Evolutionary conservation across 78 protist species (phyloP).

Genomic region (Planoprotostelium fungivorum): DNA sequence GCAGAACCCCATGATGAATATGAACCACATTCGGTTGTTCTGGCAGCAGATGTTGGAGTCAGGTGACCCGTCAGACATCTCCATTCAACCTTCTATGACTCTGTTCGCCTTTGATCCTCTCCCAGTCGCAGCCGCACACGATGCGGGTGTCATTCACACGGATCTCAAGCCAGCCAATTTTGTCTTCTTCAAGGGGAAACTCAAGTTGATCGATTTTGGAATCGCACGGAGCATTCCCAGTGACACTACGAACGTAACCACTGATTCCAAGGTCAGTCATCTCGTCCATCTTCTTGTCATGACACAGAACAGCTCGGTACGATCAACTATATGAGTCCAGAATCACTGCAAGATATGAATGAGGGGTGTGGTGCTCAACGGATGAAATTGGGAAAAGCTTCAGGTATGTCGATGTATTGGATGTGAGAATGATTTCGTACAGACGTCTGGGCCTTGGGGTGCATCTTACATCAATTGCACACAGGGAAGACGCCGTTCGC

Average conservation of each 20-base stretch:
- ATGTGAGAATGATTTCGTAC: slow-evolving; percentile 57
- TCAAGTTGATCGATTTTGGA: slow-evolving; percentile 97
- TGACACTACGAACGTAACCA: slow-evolving; percentile 76
- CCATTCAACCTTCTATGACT: background rate
- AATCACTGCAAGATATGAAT: slow-evolving; percentile 70
- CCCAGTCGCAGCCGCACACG: slow-evolving; percentile 79
- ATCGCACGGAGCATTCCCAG: slow-evolving; percentile 85
- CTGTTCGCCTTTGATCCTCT: background rate
- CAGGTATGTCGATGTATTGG: background rate
- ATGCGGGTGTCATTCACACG: slow-evolving; percentile 84
- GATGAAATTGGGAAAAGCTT: slow-evolving; percentile 13
- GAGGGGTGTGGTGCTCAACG: slow-evolving; percentile 7
- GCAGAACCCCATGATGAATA: slow-evolving; percentile 21
- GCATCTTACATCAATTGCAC: slow-evolving; percentile 87
- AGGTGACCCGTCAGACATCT: background rate
- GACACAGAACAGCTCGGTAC: slow-evolving; percentile 78
- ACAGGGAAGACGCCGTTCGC: slow-evolving; percentile 82
- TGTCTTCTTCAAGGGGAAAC: slow-evolving; percentile 78
- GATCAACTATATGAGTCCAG: slow-evolving; percentile 96
- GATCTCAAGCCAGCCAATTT: slow-evolving; percentile 98
- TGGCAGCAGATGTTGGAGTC: slow-evolving; percentile 77
- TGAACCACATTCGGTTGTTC: slow-evolving; percentile 65
- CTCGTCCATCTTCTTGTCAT: background rate
- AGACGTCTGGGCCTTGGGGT: slow-evolving; percentile 94
- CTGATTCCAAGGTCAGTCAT: slow-evolving; percentile 47